Conservation (phyloP, 768 basidiomycete species). For the Russula virescens region DNA sequence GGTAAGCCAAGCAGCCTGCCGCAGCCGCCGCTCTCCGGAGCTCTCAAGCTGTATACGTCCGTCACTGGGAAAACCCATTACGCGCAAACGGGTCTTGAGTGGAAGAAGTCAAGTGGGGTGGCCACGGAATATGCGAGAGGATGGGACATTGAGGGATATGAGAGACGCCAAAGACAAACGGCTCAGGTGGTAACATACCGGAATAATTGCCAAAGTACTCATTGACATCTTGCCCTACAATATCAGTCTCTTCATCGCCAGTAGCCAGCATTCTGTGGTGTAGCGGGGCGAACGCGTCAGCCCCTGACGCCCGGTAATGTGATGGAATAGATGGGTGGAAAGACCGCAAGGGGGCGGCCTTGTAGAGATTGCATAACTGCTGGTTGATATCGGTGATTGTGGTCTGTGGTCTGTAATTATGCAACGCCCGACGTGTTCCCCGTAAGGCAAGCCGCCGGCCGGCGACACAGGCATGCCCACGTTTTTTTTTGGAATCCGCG, state of each 20-base stretch:
- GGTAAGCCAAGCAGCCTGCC: constrained; percentile 15
- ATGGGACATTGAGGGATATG: constrained; percentile 54
- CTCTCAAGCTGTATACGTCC: constrained; percentile 14
- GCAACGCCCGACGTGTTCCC: no score
- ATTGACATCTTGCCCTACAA: neutral
- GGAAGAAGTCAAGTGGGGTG: constrained; percentile 41
- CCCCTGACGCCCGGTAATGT: neutral
- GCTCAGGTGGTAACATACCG: constrained; percentile 59
- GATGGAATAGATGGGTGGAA: neutral
- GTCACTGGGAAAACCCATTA: constrained; percentile 1
- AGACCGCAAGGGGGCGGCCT: neutral
- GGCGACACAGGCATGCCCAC: no score
- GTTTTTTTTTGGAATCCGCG: no score
- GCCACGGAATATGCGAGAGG: constrained; percentile 44
- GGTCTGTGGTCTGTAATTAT: no score
- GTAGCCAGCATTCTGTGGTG: neutral
- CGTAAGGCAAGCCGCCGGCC: no score
- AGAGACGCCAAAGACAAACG: constrained; percentile 57
- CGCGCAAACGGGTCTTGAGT: neutral
- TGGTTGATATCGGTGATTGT: neutral
- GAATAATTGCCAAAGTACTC: constrained; percentile 47
- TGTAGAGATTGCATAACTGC: neutral
- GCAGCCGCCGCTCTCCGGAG: constrained; percentile 12
- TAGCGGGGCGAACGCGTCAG: neutral
- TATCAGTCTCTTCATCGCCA: neutral